These are phyloP conservation scores for Lathyrus aphaca DNA, from an alignment of 306 rosid genomes.

Conservation along the genomic window DNA sequence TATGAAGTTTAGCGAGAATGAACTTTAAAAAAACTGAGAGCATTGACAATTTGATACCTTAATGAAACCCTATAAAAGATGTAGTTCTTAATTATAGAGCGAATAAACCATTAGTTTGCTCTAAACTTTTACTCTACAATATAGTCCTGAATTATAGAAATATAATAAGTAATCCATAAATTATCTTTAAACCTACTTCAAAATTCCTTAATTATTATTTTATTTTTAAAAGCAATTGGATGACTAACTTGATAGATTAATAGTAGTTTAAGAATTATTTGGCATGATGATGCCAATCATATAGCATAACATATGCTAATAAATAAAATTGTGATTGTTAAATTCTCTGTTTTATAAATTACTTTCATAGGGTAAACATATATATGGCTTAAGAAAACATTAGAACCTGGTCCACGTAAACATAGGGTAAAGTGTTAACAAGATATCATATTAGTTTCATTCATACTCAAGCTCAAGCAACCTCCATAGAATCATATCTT, in stretches of 20 bases:
- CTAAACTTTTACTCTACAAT: too few relatives aligned
- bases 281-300: not conserved
- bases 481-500: constrained; percentile 29
- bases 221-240: too few relatives aligned
- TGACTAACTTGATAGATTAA: too few relatives aligned
- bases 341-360: not conserved
- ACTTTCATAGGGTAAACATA: too few relatives aligned
- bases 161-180: too few relatives aligned
- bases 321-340: constrained; percentile 11
- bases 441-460: not conserved
- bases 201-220: too few relatives aligned
- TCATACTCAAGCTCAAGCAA: constrained; percentile 14
- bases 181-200: too few relatives aligned
- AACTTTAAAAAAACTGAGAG: not conserved
- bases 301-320: not conserved
- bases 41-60: not conserved
- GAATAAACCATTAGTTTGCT: too few relatives aligned
- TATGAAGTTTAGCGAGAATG: not conserved
- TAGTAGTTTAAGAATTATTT: too few relatives aligned
- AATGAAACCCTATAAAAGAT: not conserved
- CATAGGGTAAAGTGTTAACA: not conserved
- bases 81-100: not conserved
- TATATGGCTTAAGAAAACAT: too few relatives aligned
- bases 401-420: not conserved
- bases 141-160: too few relatives aligned